Percentiles rank a stretch among this genome's conserved stretches.
phyloP scores from a whole-genome alignment of 495 filamentous ascomycete genomes.

The Thermothielavioides terrestris region DNA sequence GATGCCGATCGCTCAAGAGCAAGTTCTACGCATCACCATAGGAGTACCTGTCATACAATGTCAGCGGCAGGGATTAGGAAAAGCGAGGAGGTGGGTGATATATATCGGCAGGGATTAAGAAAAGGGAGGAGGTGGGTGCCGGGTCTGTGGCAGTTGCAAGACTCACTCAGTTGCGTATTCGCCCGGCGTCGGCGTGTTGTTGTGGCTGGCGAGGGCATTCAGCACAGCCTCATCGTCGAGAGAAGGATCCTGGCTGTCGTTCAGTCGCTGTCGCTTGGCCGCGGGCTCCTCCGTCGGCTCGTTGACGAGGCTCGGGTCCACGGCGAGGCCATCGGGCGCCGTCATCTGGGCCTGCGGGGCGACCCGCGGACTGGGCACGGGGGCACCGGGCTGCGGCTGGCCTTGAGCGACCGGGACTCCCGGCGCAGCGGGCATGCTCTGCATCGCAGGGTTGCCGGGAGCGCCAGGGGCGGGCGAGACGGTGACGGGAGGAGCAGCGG shows the following conservation, averaged over 20 bases:
- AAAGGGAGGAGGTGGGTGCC: background rate
- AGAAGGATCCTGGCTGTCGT: conserved; percentile 20
- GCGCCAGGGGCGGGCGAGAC: background rate
- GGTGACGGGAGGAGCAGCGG: background rate
- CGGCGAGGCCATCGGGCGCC: conserved; percentile 17
- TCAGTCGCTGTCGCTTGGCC: conserved; percentile 33
- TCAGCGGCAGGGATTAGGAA: background rate
- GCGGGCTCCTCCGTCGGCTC: conserved; percentile 17
- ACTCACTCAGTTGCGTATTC: conserved; percentile 36
- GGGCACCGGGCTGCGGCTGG: conserved; percentile 2
- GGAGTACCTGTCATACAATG: background rate
- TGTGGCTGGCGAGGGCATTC: conserved; percentile 31
- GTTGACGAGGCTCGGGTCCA: conserved; percentile 24
- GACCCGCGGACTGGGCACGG: background rate
- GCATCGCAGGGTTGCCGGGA: background rate
- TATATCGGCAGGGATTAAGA: background rate
- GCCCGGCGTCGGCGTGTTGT: conserved; percentile 19
- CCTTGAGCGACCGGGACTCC: conserved; percentile 4
- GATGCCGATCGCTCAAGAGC: background rate
- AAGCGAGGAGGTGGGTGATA: background rate
- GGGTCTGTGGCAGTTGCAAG: too few relatives aligned
- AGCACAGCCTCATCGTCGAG: conserved; percentile 35
- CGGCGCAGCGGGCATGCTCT: background rate
- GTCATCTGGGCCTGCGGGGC: conserved; percentile 16
- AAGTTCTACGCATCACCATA: conserved; percentile 5